phyloP scores from a whole-genome alignment of 2,329 filamentous ascomycete species.

The Nothophaeocryptopus gaeumannii region DNA sequence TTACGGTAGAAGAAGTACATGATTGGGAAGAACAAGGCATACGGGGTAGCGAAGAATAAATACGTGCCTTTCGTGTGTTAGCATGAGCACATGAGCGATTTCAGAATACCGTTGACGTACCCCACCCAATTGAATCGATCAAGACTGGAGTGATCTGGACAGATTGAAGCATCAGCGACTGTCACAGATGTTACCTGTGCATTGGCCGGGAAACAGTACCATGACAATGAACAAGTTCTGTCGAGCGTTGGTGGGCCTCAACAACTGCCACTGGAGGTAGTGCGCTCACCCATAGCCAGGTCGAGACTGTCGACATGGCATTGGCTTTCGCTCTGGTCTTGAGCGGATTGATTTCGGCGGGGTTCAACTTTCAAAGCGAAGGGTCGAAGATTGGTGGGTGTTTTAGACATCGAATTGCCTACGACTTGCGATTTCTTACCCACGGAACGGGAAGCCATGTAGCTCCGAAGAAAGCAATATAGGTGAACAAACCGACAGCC shows the following conservation, averaged over 20 bases:
- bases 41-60: slow-evolving; percentile 44
- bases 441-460: slow-evolving; percentile 40
- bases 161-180: too few relatives aligned
- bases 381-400: too few relatives aligned
- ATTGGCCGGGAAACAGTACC: background rate
- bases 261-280: background rate
- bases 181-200: too few relatives aligned
- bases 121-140: slow-evolving; percentile 48
- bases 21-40: slow-evolving; percentile 49
- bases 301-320: slow-evolving; percentile 52
- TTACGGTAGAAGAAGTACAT: slow-evolving; percentile 58
- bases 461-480: slow-evolving; percentile 67
- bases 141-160: slow-evolving; percentile 42
- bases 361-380: slow-evolving; percentile 20
- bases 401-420: too few relatives aligned
- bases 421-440: background rate
- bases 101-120: slow-evolving; percentile 33
- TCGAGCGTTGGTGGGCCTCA: slow-evolving; percentile 22
- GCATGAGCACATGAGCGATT: too few relatives aligned
- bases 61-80: background rate
- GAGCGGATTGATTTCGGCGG: slow-evolving; percentile 40
- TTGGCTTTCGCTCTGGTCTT: slow-evolving; percentile 55
- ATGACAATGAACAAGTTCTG: slow-evolving; percentile 47
- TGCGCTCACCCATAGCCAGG: slow-evolving; percentile 28
- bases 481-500: slow-evolving; percentile 65